Percentiles rank a stretch among this genome's conserved stretches.
Evolutionary conservation across 306 rosid genomes (phyloP).

Genomic region (Spatholobus suberectus): DNA sequence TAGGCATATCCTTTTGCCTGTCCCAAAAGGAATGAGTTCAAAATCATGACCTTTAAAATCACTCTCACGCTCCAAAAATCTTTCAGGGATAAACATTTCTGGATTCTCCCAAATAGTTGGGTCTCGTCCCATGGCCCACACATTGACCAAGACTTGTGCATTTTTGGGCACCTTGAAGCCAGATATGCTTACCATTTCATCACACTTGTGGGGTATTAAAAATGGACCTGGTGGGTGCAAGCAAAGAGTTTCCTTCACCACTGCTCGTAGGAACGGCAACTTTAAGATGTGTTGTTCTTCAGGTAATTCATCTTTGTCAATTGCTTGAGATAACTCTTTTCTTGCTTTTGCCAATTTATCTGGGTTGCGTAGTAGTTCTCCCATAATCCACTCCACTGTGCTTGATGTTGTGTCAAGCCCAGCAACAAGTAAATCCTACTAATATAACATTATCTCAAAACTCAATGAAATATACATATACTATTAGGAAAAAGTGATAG

Average conservation of each 20-base stretch:
- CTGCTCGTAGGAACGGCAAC: background rate
- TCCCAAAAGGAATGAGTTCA: constrained; percentile 46
- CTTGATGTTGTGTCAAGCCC: constrained; percentile 1
- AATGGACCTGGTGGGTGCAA: no score
- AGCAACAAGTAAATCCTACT: constrained; percentile 1
- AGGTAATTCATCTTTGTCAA: background rate
- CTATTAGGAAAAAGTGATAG: background rate
- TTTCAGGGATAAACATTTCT: constrained; percentile 28
- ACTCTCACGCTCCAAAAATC: constrained; percentile 14
- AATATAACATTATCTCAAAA: background rate
- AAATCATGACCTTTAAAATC: background rate
- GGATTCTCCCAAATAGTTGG: constrained; percentile 34
- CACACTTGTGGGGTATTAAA: no score
- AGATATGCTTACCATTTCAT: background rate
- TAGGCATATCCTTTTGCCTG: constrained; percentile 45
- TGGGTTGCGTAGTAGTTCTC: constrained; percentile 5
- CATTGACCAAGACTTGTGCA: constrained; percentile 27
- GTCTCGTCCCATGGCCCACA: constrained; percentile 46
- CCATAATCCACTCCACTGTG: background rate
- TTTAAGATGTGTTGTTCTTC: constrained; percentile 22
- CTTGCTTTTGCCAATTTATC: background rate
- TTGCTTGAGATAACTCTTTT: background rate
- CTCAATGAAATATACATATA: no score
- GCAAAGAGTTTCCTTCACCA: no score
- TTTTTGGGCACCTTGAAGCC: constrained; percentile 28